These are phyloP conservation scores for Apiospora marii DNA, from an alignment of 2,329 filamentous ascomycete genomes.

Conservation along the genomic window DNA sequence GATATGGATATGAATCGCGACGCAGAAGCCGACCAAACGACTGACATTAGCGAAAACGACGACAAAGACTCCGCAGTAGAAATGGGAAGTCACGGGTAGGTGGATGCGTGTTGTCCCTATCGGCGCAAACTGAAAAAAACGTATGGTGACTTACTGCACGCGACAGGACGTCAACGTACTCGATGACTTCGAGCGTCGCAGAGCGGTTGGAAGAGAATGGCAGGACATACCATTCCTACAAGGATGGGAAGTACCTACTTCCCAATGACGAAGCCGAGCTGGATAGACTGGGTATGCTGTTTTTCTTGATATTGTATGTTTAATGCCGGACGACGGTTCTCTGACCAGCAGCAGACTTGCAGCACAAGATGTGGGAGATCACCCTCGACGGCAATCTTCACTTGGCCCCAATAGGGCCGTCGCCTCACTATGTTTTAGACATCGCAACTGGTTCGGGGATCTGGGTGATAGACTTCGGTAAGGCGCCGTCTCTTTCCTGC, in stretches of 20 bases:
- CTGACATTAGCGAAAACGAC: not conserved
- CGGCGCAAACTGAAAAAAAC: not conserved
- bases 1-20: not conserved
- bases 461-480: conserved; percentile 36
- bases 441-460: conserved; percentile 36
- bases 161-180: conserved; percentile 13
- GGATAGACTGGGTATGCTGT: not conserved
- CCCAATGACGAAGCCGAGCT: conserved; percentile 37
- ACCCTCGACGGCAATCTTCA: conserved; percentile 34
- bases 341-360: conserved; percentile 33
- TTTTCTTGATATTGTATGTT: not conserved
- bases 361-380: conserved; percentile 37
- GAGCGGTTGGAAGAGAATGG: conserved; percentile 33
- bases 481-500: not conserved
- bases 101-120: not conserved
- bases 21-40: not conserved
- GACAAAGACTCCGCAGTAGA: conserved; percentile 8
- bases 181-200: conserved; percentile 20
- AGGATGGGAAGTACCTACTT: conserved; percentile 38
- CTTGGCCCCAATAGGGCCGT: conserved; percentile 32
- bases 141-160: not conserved
- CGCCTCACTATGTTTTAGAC: conserved; percentile 30
- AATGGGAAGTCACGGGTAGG: conserved; percentile 13
- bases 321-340: not conserved
- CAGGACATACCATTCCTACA: conserved; percentile 38